These are phyloP conservation scores for Dioscorea alata DNA, from an alignment of 106 monocot genomes.

Conservation along the genomic window DNA sequence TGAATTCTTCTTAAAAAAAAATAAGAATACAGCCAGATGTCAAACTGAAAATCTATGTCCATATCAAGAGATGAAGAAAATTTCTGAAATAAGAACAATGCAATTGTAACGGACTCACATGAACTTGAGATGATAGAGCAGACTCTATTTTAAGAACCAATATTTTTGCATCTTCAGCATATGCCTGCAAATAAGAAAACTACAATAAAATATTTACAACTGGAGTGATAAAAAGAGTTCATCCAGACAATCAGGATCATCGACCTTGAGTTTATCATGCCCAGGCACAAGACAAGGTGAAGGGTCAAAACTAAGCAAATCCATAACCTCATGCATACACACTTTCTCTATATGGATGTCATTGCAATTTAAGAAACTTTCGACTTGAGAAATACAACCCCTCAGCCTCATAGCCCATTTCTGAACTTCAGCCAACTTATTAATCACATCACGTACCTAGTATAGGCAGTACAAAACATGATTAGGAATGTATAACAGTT, in stretches of 20 bases:
- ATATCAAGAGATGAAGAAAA: too few species aligned
- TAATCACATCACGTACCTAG: conserved; percentile 62
- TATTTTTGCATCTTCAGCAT: conserved; percentile 41
- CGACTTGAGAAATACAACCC: conserved; percentile 34
- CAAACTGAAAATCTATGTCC: too few species aligned
- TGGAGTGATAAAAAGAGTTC: neutral
- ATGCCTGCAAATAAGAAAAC: conserved; percentile 21
- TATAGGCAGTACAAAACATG: conserved; percentile 1
- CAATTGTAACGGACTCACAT: conserved; percentile 16
- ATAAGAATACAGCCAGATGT: too few species aligned
- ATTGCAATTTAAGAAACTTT: conserved; percentile 9
- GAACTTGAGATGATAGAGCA: conserved; percentile 39
- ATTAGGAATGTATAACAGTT: neutral
- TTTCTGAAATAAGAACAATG: neutral
- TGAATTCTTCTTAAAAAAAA: too few species aligned
- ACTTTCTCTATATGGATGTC: conserved; percentile 30
- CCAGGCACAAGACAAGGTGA: conserved; percentile 48
- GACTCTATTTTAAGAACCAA: conserved; percentile 39
- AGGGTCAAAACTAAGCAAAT: conserved; percentile 42
- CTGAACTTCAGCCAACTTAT: conserved; percentile 41
- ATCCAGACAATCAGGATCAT: neutral
- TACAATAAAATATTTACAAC: neutral
- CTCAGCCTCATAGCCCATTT: conserved; percentile 47
- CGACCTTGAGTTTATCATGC: conserved; percentile 52
- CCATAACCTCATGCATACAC: conserved; percentile 31